Evolutionary conservation across 2,329 filamentous ascomycete genomes (phyloP).

Genomic region (Penicillium griseofulvum): DNA sequence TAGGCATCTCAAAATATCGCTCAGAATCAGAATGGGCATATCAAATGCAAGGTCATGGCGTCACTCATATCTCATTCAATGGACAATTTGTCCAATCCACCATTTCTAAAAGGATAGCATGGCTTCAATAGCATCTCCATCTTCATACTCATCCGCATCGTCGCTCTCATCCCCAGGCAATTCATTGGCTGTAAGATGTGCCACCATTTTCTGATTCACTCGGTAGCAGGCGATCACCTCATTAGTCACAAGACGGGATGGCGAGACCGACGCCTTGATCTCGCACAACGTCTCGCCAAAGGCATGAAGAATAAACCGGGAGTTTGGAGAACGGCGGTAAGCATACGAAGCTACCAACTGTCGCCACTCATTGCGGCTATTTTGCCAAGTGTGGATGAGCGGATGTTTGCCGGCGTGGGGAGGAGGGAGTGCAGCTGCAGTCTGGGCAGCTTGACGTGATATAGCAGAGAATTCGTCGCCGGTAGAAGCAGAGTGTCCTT

Average conservation of each 20-base stretch:
- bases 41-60: conserved; percentile 1
- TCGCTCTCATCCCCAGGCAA: conserved; percentile 12
- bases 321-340: conserved; percentile 26
- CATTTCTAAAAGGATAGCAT: conserved; percentile 20
- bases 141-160: conserved; percentile 28
- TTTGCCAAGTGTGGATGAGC: conserved; percentile 36
- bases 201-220: conserved; percentile 33
- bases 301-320: conserved; percentile 30
- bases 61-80: conserved; percentile 22
- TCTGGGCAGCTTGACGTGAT: conserved; percentile 30
- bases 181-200: conserved; percentile 27
- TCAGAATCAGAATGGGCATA: conserved; percentile 11
- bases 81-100: conserved; percentile 22
- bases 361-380: conserved; percentile 32
- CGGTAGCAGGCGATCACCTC: conserved; percentile 31
- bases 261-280: conserved; percentile 28
- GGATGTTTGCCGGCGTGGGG: conserved; percentile 32
- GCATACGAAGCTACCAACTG: conserved; percentile 40
- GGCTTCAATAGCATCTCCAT: conserved; percentile 30
- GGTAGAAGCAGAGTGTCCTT: neutral
- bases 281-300: conserved; percentile 36
- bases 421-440: conserved; percentile 30
- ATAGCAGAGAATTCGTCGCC: conserved; percentile 20
- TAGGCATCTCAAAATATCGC: neutral
- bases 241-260: conserved; percentile 28